Evolutionary conservation across 1,284 basidiomycete genomes (phyloP).

Genomic region (Cutaneotrichosporon curvatum): DNA sequence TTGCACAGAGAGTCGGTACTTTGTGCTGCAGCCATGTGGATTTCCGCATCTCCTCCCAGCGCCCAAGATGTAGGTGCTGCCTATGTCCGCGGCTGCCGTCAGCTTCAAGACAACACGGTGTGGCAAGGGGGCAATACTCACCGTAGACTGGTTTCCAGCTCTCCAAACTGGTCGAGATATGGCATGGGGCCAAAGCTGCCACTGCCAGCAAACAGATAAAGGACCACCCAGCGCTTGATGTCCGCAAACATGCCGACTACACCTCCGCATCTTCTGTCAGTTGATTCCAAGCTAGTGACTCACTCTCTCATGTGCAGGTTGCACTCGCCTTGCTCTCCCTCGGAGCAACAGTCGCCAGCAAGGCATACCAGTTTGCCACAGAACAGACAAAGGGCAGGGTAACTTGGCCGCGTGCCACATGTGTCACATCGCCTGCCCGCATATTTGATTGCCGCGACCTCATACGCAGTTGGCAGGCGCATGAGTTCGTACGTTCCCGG

Average conservation of each 20-base stretch:
- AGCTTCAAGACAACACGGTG: neutral
- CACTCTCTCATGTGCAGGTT: slow-evolving; percentile 91
- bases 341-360: slow-evolving; percentile 87
- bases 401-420: slow-evolving; percentile 72
- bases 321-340: slow-evolving; percentile 72
- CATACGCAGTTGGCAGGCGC: slow-evolving; percentile 71
- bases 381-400: slow-evolving; percentile 84
- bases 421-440: slow-evolving; percentile 62
- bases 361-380: slow-evolving; percentile 86
- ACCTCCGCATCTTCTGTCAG: slow-evolving; percentile 68
- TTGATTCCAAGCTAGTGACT: slow-evolving; percentile 42
- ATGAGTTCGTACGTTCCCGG: slow-evolving; percentile 79
- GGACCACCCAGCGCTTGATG: slow-evolving; percentile 81
- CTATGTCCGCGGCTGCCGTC: slow-evolving; percentile 65
- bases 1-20: slow-evolving; percentile 81
- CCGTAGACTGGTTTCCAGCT: slow-evolving; percentile 88
- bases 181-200: slow-evolving; percentile 85
- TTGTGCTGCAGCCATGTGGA: slow-evolving; percentile 76
- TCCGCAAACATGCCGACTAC: slow-evolving; percentile 84
- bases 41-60: slow-evolving; percentile 88
- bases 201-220: slow-evolving; percentile 85
- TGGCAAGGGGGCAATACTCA: slow-evolving; percentile 44
- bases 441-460: slow-evolving; percentile 69
- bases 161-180: slow-evolving; percentile 91
- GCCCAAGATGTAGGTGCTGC: slow-evolving; percentile 74